These are phyloP conservation scores for Colletotrichum aenigma DNA, from an alignment of 2,329 filamentous ascomycete species.

Conservation along the genomic window DNA sequence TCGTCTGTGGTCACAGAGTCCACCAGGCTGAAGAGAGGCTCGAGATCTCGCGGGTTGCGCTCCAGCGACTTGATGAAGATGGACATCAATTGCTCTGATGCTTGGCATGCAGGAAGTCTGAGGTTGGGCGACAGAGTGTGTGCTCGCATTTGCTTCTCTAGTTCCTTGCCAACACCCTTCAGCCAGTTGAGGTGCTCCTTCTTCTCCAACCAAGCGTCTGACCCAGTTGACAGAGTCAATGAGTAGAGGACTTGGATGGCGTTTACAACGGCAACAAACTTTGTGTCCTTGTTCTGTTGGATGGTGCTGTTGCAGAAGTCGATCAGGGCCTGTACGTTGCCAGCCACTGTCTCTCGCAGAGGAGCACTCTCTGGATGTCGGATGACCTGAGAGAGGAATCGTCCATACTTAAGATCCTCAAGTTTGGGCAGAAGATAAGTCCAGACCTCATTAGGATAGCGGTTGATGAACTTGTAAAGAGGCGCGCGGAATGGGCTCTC, in stretches of 20 bases:
- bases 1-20: constrained; percentile 85
- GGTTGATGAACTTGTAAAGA: constrained; percentile 90
- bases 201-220: constrained; percentile 74
- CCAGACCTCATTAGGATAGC: constrained; percentile 90
- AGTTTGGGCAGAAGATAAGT: constrained; percentile 77
- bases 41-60: constrained; percentile 75
- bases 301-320: constrained; percentile 68
- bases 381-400: constrained; percentile 89
- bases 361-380: constrained; percentile 74
- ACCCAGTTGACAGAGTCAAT: constrained; percentile 69
- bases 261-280: constrained; percentile 76
- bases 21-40: constrained; percentile 83
- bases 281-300: constrained; percentile 71
- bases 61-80: constrained; percentile 83
- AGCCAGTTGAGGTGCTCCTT: constrained; percentile 65
- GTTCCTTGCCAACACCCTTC: constrained; percentile 72
- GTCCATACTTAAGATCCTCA: constrained; percentile 84
- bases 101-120: constrained; percentile 86
- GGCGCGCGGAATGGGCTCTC: constrained; percentile 91
- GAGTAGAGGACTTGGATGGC: constrained; percentile 85
- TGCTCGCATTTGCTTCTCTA: constrained; percentile 75
- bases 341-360: constrained; percentile 75
- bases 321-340: constrained; percentile 75
- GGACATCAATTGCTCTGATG: constrained; percentile 83
- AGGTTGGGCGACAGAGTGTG: constrained; percentile 74